A percentile compares a stretch with the other conserved stretches of the same genome.
These are phyloP conservation scores for Arctostaphylos glauca DNA, from an alignment of 148 eudicot genomes.

Conservation along the genomic window DNA sequence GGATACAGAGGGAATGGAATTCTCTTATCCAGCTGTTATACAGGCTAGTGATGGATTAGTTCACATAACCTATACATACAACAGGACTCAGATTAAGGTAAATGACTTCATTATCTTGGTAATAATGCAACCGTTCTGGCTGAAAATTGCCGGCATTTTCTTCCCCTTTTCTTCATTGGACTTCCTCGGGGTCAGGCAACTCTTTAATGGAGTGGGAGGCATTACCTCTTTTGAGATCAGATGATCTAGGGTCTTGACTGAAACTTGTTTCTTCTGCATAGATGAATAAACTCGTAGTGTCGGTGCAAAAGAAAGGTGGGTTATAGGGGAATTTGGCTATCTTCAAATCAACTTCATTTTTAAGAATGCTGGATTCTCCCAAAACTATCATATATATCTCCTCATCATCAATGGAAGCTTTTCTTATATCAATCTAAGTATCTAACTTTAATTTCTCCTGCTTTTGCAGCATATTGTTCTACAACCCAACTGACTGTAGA, in stretches of 20 bases:
- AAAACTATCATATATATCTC: too few relatives aligned
- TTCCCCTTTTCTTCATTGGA: background rate
- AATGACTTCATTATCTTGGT: background rate
- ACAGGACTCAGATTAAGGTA: constrained; percentile 87
- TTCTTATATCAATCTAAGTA: background rate
- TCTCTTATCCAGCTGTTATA: constrained; percentile 92
- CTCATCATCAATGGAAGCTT: background rate
- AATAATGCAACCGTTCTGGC: background rate
- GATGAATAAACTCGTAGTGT: too few relatives aligned
- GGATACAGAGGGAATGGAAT: constrained; percentile 68
- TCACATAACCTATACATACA: constrained; percentile 91
- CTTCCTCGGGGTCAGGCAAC: too few relatives aligned
- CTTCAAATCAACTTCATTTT: too few relatives aligned
- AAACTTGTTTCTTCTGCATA: too few relatives aligned
- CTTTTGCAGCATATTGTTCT: constrained; percentile 45
- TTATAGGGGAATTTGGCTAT: too few relatives aligned
- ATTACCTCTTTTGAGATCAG: too few relatives aligned
- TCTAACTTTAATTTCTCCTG: background rate
- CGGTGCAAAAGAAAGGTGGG: too few relatives aligned
- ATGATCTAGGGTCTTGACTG: too few relatives aligned
- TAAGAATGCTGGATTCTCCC: too few relatives aligned
- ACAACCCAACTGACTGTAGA: constrained; percentile 23
- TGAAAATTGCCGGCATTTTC: background rate
- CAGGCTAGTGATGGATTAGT: constrained; percentile 66
- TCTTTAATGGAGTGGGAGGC: too few relatives aligned